These are phyloP conservation scores for Pythium folliculosum DNA, from an alignment of 352 stramenopile species.

Conservation along the genomic window DNA sequence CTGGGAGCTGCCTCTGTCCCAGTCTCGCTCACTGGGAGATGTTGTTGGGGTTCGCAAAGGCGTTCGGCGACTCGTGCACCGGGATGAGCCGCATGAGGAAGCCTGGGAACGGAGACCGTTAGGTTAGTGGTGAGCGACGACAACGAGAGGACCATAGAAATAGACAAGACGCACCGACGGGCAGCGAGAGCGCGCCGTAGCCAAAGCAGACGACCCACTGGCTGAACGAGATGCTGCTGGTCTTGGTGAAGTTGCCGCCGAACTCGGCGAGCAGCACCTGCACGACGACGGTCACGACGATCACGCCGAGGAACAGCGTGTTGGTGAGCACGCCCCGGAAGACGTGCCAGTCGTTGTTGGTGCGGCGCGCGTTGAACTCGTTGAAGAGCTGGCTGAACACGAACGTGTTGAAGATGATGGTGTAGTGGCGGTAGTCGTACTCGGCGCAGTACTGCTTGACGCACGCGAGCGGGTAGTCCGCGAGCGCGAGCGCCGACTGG, in stretches of 20 bases:
- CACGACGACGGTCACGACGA: conserved; percentile 90
- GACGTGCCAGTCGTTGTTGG: conserved; percentile 96
- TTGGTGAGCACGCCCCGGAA: conserved; percentile 93
- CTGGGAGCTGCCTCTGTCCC: too few species aligned
- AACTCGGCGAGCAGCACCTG: conserved; percentile 97
- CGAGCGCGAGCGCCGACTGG: conserved; percentile 32
- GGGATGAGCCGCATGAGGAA: conserved; percentile 78
- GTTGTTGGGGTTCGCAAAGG: conserved; percentile 78
- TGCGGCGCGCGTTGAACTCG: conserved; percentile 82
- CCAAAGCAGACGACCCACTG: conserved; percentile 70
- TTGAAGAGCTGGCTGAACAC: conserved; percentile 96
- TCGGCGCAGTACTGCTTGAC: conserved; percentile 44
- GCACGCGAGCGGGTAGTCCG: conserved; percentile 53
- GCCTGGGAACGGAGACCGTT: conserved; percentile 31
- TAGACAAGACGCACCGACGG: conserved; percentile 50
- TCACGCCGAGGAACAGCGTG: conserved; percentile 92
- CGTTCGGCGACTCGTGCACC: conserved; percentile 55
- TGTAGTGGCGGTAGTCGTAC: conserved; percentile 94
- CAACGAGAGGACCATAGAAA: neutral
- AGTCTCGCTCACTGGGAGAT: conserved; percentile 49
- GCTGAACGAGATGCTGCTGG: conserved; percentile 56
- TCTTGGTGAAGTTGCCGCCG: conserved; percentile 89
- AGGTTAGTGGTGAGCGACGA: neutral
- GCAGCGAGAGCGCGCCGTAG: conserved; percentile 61
- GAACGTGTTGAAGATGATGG: conserved; percentile 98